These are phyloP conservation scores for Fusarium annulatum DNA, from an alignment of 2,329 filamentous ascomycete species.

Conservation along the genomic window DNA sequence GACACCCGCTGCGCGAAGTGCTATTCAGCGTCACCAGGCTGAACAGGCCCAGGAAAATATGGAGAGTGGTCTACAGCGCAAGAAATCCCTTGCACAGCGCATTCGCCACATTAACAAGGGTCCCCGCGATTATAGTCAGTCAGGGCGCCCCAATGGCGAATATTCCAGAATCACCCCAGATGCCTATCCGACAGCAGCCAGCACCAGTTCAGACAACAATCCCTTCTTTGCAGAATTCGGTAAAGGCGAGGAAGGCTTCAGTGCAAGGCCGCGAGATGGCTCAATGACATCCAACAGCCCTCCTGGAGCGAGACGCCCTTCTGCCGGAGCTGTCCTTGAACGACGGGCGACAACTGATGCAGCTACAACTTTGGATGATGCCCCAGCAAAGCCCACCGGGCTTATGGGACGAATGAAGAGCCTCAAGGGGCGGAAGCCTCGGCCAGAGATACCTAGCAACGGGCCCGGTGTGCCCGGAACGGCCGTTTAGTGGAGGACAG, in stretches of 20 bases:
- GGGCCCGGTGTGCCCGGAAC: slow-evolving; percentile 54
- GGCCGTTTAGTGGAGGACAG: slow-evolving; percentile 52
- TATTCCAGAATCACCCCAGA: slow-evolving; percentile 58
- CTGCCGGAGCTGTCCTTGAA: slow-evolving; percentile 63
- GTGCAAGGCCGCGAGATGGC: slow-evolving; percentile 55
- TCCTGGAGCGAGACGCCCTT: slow-evolving; percentile 54
- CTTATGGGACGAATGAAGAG: slow-evolving; percentile 85
- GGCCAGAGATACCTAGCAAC: slow-evolving; percentile 52
- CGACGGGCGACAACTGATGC: slow-evolving; percentile 73
- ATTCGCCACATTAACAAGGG: slow-evolving; percentile 85
- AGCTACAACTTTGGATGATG: slow-evolving; percentile 53
- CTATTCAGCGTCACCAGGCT: slow-evolving; percentile 79
- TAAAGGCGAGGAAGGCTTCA: slow-evolving; percentile 64
- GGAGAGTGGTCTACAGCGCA: slow-evolving; percentile 77
- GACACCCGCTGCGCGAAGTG: slow-evolving; percentile 83
- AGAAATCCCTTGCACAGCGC: slow-evolving; percentile 94
- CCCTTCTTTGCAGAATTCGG: slow-evolving; percentile 87
- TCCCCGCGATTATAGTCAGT: slow-evolving; percentile 69
- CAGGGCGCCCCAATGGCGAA: slow-evolving; percentile 63
- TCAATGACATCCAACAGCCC: slow-evolving; percentile 67
- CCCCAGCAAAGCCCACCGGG: slow-evolving; percentile 64
- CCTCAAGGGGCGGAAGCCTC: slow-evolving; percentile 72
- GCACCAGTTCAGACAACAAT: slow-evolving; percentile 62
- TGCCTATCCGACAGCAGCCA: slow-evolving; percentile 48
- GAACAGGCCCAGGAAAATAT: slow-evolving; percentile 71